phyloP scores from a whole-genome alignment of 2,329 filamentous ascomycete genomes.

The Pyrenophora teres region DNA sequence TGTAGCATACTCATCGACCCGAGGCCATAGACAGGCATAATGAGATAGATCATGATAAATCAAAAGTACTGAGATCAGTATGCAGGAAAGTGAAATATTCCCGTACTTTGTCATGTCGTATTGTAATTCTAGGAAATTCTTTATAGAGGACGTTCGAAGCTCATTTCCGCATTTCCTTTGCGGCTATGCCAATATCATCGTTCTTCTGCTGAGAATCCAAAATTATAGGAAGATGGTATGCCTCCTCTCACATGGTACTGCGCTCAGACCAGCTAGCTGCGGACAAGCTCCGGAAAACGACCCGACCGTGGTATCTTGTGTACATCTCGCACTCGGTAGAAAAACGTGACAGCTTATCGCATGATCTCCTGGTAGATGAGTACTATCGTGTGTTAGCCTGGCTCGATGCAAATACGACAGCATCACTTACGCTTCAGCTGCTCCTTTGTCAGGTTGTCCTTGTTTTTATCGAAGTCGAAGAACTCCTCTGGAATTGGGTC shows the following conservation, averaged over 20 bases:
- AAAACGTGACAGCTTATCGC: slow-evolving; percentile 55
- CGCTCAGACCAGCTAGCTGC: slow-evolving; percentile 36
- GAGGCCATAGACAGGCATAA: no score
- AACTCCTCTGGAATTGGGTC: slow-evolving; percentile 98
- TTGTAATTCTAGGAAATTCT: slow-evolving; percentile 14
- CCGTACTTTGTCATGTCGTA: slow-evolving; percentile 14
- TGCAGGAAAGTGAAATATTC: slow-evolving; percentile 19
- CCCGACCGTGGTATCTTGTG: slow-evolving; percentile 28
- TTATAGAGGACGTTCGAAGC: slow-evolving; percentile 7
- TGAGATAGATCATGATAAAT: neutral
- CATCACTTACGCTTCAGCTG: slow-evolving; percentile 78
- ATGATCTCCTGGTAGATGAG: slow-evolving; percentile 98
- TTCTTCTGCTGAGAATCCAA: slow-evolving; percentile 18
- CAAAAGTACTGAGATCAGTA: neutral
- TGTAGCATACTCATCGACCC: neutral
- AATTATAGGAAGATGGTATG: slow-evolving; percentile 19
- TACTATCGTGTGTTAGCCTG: slow-evolving; percentile 50
- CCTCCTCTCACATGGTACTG: slow-evolving; percentile 17
- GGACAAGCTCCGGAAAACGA: slow-evolving; percentile 22
- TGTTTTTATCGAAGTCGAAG: slow-evolving; percentile 99
- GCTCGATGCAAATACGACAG: neutral
- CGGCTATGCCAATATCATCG: slow-evolving; percentile 9
- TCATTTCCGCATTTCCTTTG: slow-evolving; percentile 2
- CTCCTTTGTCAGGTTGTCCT: slow-evolving; percentile 97
- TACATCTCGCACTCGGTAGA: slow-evolving; percentile 24